Conservation (phyloP, 257 asterid species). For the Eucommia ulmoides region DNA sequence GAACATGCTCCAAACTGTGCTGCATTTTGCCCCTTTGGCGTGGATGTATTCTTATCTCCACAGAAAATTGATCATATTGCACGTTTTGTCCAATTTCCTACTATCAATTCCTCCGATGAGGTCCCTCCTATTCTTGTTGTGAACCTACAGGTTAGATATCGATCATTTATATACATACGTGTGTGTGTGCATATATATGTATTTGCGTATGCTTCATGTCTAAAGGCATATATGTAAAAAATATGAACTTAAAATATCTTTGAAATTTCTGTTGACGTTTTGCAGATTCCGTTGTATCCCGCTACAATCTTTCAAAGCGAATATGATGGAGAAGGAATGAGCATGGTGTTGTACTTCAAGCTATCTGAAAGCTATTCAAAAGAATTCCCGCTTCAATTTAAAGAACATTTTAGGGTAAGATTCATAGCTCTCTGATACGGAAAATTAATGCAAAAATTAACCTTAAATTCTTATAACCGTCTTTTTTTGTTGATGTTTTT, state of each 20-base stretch:
- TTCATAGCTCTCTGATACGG: conserved; percentile 2
- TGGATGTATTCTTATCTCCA: conserved; percentile 76
- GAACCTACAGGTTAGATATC: conserved; percentile 98
- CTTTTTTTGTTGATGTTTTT: conserved; percentile 5
- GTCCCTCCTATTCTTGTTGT: conserved; percentile 89
- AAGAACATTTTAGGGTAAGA: conserved; percentile 67
- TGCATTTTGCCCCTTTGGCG: conserved; percentile 90
- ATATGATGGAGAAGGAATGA: conserved; percentile 75
- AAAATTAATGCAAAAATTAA: too few relatives aligned
- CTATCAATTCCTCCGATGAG: conserved; percentile 35
- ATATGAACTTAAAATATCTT: too few relatives aligned
- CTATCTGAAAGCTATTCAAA: conserved; percentile 61
- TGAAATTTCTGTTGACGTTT: too few relatives aligned
- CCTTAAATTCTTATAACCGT: not conserved
- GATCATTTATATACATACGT: too few relatives aligned
- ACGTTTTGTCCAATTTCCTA: conserved; percentile 73
- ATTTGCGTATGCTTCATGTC: too few relatives aligned
- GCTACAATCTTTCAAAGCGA: conserved; percentile 70
- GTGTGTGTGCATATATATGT: too few relatives aligned
- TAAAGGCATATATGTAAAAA: too few relatives aligned
- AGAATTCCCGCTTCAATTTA: conserved; percentile 65
- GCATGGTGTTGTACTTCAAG: conserved; percentile 69
- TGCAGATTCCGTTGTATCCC: conserved; percentile 78
- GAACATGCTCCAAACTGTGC: conserved; percentile 65
- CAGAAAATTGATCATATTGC: conserved; percentile 79